Evolutionary conservation across 148 eudicot genomes (phyloP).

Genomic region (Polygonum aviculare): DNA sequence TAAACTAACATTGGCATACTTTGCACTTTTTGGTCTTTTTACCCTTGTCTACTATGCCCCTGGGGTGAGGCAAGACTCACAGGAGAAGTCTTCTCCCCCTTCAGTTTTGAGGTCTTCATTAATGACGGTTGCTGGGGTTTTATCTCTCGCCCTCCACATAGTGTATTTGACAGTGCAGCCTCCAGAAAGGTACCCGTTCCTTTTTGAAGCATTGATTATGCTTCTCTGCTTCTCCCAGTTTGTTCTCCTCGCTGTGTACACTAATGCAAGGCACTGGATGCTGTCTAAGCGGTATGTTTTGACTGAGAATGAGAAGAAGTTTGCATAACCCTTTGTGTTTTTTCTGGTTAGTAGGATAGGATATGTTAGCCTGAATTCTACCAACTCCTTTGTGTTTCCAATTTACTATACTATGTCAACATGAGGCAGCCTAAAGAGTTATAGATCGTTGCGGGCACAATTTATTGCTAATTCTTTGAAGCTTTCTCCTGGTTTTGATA

Average conservation of each 20-base stretch:
- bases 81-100: conserved; percentile 5
- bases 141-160: conserved; percentile 49
- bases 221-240: conserved; percentile 82
- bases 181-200: conserved; percentile 75
- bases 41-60: conserved; percentile 60
- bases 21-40: conserved; percentile 53
- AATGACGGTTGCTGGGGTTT: conserved; percentile 20
- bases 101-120: conserved; percentile 22
- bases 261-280: conserved; percentile 70
- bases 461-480: too few species aligned
- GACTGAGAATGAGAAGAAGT: conserved; percentile 41
- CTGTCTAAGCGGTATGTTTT: conserved; percentile 25
- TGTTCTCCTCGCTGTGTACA: conserved; percentile 44
- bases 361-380: too few species aligned
- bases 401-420: too few species aligned
- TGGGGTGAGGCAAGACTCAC: conserved; percentile 25
- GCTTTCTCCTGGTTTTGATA: too few species aligned
- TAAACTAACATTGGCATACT: conserved; percentile 50
- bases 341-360: too few species aligned
- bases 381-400: too few species aligned
- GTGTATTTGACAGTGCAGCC: conserved; percentile 50
- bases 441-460: too few species aligned
- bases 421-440: too few species aligned
- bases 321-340: neutral
- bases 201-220: conserved; percentile 89